Evolutionary conservation across 2,329 filamentous ascomycete species (phyloP).

Genomic region (Onygenales sp.): DNA sequence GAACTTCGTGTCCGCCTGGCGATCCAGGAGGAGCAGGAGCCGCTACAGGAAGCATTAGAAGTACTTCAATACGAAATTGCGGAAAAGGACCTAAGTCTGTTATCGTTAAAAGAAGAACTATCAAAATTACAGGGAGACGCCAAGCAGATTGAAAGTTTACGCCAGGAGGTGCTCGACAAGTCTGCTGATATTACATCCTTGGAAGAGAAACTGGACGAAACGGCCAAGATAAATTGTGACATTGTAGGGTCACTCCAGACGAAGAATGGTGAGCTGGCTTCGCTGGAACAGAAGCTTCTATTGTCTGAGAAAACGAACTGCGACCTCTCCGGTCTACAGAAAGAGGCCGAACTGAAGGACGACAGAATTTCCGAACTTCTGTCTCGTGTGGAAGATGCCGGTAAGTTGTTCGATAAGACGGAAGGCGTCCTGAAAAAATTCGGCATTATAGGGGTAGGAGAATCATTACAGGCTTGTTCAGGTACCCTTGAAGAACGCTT

Average conservation of each 20-base stretch:
- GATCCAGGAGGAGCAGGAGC: conserved; percentile 2
- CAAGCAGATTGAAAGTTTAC: conserved; percentile 20
- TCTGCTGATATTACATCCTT: conserved; percentile 12
- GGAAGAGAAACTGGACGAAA: conserved; percentile 21
- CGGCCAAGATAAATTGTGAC: conserved; percentile 15
- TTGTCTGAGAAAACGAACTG: background rate
- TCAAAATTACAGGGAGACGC: conserved; percentile 17
- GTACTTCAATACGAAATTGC: conserved; percentile 18
- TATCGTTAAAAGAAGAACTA: conserved; percentile 13
- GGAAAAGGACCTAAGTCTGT: conserved; percentile 23
- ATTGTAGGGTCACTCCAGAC: background rate
- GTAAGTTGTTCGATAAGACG: conserved; percentile 5
- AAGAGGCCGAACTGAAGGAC: background rate
- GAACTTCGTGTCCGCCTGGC: conserved; percentile 2
- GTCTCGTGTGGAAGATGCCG: background rate
- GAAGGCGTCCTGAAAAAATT: conserved; percentile 14
- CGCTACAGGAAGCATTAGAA: conserved; percentile 6
- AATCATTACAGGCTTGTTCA: conserved; percentile 14
- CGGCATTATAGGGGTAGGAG: conserved; percentile 9
- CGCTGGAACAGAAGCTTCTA: conserved; percentile 1
- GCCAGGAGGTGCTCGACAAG: conserved; percentile 12
- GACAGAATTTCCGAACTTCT: background rate
- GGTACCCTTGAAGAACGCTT: conserved; percentile 13
- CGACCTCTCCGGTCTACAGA: background rate
- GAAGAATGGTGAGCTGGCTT: conserved; percentile 4